These are phyloP conservation scores for Leucocoprinus leucothites DNA, from an alignment of 768 basidiomycete genomes.

Conservation along the genomic window DNA sequence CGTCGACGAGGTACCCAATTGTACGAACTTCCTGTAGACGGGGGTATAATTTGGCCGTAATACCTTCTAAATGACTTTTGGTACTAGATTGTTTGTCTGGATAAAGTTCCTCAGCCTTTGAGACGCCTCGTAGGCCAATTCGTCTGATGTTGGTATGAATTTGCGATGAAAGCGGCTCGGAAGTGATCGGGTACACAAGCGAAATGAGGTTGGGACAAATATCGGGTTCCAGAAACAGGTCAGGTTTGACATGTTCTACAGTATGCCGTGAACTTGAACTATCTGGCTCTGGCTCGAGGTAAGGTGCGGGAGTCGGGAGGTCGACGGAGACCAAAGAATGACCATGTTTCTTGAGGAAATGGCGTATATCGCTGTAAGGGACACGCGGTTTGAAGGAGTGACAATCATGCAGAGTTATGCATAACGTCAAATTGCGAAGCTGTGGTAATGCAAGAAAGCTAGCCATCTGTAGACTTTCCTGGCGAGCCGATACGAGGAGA, in stretches of 20 bases:
- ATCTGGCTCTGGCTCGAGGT: constrained; percentile 31
- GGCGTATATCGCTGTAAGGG: constrained; percentile 24
- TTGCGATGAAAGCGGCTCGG: constrained; percentile 26
- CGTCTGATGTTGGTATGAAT: constrained; percentile 38
- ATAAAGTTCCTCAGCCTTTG: constrained; percentile 37
- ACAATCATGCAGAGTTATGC: constrained; percentile 5
- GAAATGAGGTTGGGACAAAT: constrained; percentile 44
- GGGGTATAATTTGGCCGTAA: constrained; percentile 41
- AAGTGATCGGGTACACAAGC: constrained; percentile 37
- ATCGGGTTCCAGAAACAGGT: constrained; percentile 38
- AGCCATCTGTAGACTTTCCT: constrained; percentile 35
- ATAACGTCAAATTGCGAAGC: constrained; percentile 34
- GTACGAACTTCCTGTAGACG: constrained; percentile 44
- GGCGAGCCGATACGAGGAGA: constrained; percentile 39
- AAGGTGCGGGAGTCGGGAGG: constrained; percentile 32
- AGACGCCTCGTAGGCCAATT: constrained; percentile 42
- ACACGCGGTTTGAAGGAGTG: constrained; percentile 27
- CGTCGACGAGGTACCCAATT: constrained; percentile 44
- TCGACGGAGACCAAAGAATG: constrained; percentile 36
- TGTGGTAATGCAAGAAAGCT: constrained; percentile 37
- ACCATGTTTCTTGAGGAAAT: constrained; percentile 42
- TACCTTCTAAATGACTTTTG: constrained; percentile 39
- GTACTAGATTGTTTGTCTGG: constrained; percentile 35
- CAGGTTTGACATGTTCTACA: constrained; percentile 33
- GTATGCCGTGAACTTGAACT: constrained; percentile 21